Evolutionary conservation across 495 filamentous ascomycete species (phyloP).

Genomic region (Aspergillus heteromorphus): DNA sequence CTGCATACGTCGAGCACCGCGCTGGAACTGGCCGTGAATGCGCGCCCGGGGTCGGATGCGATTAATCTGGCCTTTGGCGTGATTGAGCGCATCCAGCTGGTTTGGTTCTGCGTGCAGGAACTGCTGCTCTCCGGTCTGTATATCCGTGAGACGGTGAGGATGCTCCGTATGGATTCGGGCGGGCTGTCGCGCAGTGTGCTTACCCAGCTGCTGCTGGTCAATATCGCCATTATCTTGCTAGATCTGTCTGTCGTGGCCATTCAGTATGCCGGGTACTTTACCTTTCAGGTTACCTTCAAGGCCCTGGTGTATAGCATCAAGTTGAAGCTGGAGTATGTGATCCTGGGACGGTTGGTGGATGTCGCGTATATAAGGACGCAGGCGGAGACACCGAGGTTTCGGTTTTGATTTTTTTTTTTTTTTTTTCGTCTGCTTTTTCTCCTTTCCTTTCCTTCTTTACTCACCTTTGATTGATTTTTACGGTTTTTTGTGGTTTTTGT

Average conservation of each 20-base stretch:
- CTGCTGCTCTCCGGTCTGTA: constrained; percentile 48
- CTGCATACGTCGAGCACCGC: constrained; percentile 47
- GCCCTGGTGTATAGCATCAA: constrained; percentile 51
- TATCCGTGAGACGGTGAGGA: constrained; percentile 37
- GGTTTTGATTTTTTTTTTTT: neutral
- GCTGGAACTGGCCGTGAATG: constrained; percentile 46
- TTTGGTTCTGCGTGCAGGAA: constrained; percentile 48
- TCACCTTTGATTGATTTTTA: too few species aligned
- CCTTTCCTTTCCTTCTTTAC: too few species aligned
- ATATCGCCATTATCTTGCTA: constrained; percentile 41
- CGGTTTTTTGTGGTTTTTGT: too few species aligned
- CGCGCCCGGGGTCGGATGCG: constrained; percentile 10
- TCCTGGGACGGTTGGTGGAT: constrained; percentile 26
- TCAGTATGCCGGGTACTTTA: constrained; percentile 41
- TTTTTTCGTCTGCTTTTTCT: too few species aligned
- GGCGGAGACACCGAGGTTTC: constrained; percentile 1
- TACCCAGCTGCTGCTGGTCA: constrained; percentile 46
- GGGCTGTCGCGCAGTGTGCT: constrained; percentile 31
- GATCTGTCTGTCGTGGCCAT: constrained; percentile 38
- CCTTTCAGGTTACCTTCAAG: constrained; percentile 48
- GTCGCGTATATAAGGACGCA: constrained; percentile 10
- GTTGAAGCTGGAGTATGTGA: constrained; percentile 50
- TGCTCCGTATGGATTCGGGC: constrained; percentile 33
- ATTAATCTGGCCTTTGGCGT: constrained; percentile 31
- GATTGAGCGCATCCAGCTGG: constrained; percentile 47